These are phyloP conservation scores for Aspergillus ibericus DNA, from an alignment of 2,329 filamentous ascomycete genomes.

Conservation along the genomic window DNA sequence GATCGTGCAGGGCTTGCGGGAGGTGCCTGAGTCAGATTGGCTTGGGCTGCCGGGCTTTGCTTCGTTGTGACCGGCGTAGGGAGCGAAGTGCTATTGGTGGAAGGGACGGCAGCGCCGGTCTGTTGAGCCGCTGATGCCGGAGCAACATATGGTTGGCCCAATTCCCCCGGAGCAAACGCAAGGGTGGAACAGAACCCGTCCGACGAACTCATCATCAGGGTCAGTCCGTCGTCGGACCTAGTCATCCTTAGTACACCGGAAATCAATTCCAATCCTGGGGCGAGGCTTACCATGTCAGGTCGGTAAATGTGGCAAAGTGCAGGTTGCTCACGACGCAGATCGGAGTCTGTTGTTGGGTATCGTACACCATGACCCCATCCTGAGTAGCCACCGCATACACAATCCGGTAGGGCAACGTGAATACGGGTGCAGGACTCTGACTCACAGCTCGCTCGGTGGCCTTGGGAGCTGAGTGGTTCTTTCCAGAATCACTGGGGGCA, in stretches of 20 bases:
- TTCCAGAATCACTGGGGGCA: constrained; percentile 46
- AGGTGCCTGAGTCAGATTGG: constrained; percentile 52
- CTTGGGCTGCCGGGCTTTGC: constrained; percentile 59
- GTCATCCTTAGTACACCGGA: constrained; percentile 25
- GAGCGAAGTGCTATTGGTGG: constrained; percentile 65
- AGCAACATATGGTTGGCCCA: constrained; percentile 76
- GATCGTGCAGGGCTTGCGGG: constrained; percentile 79
- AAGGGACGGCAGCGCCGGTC: constrained; percentile 46
- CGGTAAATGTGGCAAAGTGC: constrained; percentile 96
- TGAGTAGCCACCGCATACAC: constrained; percentile 97
- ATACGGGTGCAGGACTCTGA: constrained; percentile 63
- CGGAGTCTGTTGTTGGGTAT: constrained; percentile 94
- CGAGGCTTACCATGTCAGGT: constrained; percentile 78
- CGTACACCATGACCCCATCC: constrained; percentile 90
- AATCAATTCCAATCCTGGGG: neutral
- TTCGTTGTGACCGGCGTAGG: constrained; percentile 66
- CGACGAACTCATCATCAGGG: constrained; percentile 91
- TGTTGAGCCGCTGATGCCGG: constrained; percentile 30
- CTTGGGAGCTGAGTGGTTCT: constrained; percentile 56
- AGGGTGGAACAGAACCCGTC: constrained; percentile 96
- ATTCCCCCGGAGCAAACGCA: constrained; percentile 77
- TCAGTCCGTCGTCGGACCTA: constrained; percentile 74
- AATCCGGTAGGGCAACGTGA: constrained; percentile 86
- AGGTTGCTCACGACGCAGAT: constrained; percentile 94
- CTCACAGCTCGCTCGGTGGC: constrained; percentile 52